These are phyloP conservation scores for Venturia nashicola DNA, from an alignment of 2,329 filamentous ascomycete genomes.

Conservation along the genomic window DNA sequence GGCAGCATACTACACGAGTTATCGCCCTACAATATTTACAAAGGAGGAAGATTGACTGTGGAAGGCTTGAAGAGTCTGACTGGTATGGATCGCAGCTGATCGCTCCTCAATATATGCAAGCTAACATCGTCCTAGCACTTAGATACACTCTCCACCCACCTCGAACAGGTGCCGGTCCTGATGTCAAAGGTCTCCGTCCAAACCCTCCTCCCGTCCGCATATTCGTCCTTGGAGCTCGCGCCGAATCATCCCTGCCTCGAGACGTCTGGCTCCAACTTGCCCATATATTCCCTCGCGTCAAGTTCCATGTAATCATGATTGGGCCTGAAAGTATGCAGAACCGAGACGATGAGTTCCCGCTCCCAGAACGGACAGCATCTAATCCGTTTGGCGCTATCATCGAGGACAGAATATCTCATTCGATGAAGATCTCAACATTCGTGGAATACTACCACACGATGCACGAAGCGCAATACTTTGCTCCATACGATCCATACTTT, in stretches of 20 bases:
- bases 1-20: constrained; percentile 87
- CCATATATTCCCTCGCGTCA: constrained; percentile 88
- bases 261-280: constrained; percentile 88
- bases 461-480: constrained; percentile 80
- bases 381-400: constrained; percentile 94
- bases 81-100: constrained; percentile 43
- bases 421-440: constrained; percentile 94
- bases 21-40: constrained; percentile 76
- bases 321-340: constrained; percentile 94
- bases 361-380: constrained; percentile 68
- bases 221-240: constrained; percentile 87
- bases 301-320: constrained; percentile 86
- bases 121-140: constrained; percentile 46
- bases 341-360: constrained; percentile 81
- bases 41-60: constrained; percentile 61
- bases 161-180: constrained; percentile 58
- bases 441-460: constrained; percentile 98
- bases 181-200: constrained; percentile 67
- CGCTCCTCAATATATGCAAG: not conserved
- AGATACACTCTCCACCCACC: constrained; percentile 91
- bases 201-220: constrained; percentile 80
- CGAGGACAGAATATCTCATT: constrained; percentile 77
- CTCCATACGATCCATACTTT: constrained; percentile 95
- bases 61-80: constrained; percentile 92
- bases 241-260: constrained; percentile 91